Conservation (phyloP, 202 grass and related monocot genomes). For the Zizania palustris region DNA sequence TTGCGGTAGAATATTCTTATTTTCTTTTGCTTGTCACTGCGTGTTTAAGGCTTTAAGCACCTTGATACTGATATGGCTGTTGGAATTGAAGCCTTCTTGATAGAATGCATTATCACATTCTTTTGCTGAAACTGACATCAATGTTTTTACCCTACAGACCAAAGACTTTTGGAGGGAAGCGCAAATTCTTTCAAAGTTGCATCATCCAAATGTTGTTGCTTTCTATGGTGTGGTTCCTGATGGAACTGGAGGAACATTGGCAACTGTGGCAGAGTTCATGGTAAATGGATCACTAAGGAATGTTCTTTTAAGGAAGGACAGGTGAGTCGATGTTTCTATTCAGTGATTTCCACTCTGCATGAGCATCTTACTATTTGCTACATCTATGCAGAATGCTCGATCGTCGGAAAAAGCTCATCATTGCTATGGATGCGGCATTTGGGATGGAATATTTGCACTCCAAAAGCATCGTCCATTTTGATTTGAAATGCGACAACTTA, state of each 20-base stretch:
- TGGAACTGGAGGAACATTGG: constrained; percentile 90
- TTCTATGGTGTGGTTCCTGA: constrained; percentile 97
- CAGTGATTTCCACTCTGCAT: constrained; percentile 15
- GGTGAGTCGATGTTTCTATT: constrained; percentile 46
- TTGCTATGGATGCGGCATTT: constrained; percentile 98
- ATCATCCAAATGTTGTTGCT: constrained; percentile 97
- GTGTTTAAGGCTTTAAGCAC: constrained; percentile 29
- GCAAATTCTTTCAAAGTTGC: constrained; percentile 89
- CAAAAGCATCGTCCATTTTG: constrained; percentile 98
- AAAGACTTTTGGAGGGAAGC: constrained; percentile 99
- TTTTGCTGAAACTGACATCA: constrained; percentile 9
- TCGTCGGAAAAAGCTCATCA: constrained; percentile 84
- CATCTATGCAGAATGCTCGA: constrained; percentile 68
- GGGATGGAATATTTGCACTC: constrained; percentile 98
- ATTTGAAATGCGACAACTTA: constrained; percentile 96
- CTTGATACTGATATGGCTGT: constrained; percentile 1
- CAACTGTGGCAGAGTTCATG: constrained; percentile 94
- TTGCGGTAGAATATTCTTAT: neutral
- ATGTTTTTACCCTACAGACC: constrained; percentile 51
- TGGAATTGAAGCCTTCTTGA: neutral
- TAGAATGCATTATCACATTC: constrained; percentile 24
- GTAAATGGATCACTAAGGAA: constrained; percentile 94
- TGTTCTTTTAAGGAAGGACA: constrained; percentile 89
- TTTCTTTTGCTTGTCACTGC: constrained; percentile 17
- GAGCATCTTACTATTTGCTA: constrained; percentile 45